Base-by-base conservation (phyloP, 2,329 filamentous ascomycete genomes). In the Aureobasidium sp. region DNA sequence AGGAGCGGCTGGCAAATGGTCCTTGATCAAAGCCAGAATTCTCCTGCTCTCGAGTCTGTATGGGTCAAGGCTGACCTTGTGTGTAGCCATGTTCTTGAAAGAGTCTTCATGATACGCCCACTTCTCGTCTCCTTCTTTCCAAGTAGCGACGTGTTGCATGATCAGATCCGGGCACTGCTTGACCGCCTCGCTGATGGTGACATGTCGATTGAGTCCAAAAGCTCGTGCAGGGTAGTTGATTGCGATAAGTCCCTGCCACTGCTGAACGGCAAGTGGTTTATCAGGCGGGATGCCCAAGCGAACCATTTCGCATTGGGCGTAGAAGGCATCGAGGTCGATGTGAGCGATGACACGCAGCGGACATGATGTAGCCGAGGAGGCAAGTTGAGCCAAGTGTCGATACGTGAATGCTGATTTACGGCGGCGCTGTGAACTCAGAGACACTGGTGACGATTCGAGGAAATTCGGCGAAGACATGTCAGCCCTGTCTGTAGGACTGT, bases 261-360 rank as follows among this genome's bases (percentile, higher is more conserved):
- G 93, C 72, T 95, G 92, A 24, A 99, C 94, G 0, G 92, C 94
- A 27, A 99, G 82, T 10, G 94, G 94, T 66, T 86, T 83, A 63
- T 91, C 84, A 65, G 90, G 86, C 15, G 87, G 79, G 12, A 89
- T 78, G 13, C 86, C 87, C 48, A 97, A 81, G 8, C 94, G 86
- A 10, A 96, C 86, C 83, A 92, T 95, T 76, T 99, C 94, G 72
- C 92, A 97, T 78, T 99, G 94, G 3, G 78, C 79, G 74, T 99
- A 99, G 76, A 99, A 99, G 43, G 93, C 93, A 82, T 99, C 94
- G 64, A 99, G 86, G 71, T 99, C 94, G 66, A 97, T 86, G 73
- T 97, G 92, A 7, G 91, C 90, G 68, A 97, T 85, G 32, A 95
- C 89, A 50, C 94, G 87, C 39, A 99, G 81, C 1, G 93, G 93